Evolutionary conservation across 2,329 filamentous ascomycete genomes (phyloP), one percentile per base, ranked within the genome.

Genomic region (Colletotrichum eleusines): DNA sequence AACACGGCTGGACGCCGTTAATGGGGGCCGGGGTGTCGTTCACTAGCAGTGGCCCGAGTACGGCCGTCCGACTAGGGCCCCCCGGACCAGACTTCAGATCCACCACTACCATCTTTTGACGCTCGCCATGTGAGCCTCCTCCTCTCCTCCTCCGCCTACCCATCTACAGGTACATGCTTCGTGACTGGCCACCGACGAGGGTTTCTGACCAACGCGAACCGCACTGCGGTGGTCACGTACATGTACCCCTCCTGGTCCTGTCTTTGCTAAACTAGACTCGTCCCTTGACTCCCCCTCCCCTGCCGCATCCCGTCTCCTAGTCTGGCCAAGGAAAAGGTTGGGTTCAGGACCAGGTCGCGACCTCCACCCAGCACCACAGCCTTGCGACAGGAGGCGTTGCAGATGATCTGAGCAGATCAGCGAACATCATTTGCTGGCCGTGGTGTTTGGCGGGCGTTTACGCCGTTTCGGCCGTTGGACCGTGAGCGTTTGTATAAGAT

Each of bases 391-490:
- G 68, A 72, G 62, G 55, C 61, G 71, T 73, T 73, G 71, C 71
- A 73, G 71, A 69, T 73, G 59, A 73, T 73, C 71, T 63, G 69
- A 73, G 68, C 48, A 72, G 63, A 68, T 72, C 71, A 71, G 58
- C 48, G 63, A 62, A 61, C 63, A 61, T 68, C 35, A 63, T 40
- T 28, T 44, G 60, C 42, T 62, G 63, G n/a, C 35, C 35, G 51
- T n/a, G 60, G 50, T 55, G 51, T 68, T 71, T 71, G 68, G 42
- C 44, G 57, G n/a, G 48, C 23, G 48, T 50, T 54, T 54, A n/a
- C 51, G 20, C 67, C 68, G 68, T 71, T 68, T 68, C 58, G 58
- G 58, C 26, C 58, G 42, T 68, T 38, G n/a, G 68, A 46, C 68
- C 38, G 68, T 48, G 57, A 63, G 54, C 35, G 14, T 51, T 20